These are phyloP conservation scores for Phytophthora boehmeriae DNA, from an alignment of 352 stramenopile species.

Conservation along the genomic window DNA sequence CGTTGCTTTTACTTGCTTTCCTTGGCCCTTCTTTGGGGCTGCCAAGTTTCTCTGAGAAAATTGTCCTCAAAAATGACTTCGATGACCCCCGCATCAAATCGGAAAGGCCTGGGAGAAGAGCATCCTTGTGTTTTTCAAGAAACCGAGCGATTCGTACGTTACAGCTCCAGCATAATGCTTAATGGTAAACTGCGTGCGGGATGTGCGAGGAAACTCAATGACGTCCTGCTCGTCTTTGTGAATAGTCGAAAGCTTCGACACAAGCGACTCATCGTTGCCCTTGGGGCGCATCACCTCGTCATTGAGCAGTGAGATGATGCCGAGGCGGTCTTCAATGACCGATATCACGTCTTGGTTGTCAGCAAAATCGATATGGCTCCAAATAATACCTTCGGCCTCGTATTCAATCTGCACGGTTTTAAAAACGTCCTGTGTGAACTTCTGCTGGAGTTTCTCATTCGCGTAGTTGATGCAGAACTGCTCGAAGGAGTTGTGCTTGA, in stretches of 20 bases:
- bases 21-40: conserved; percentile 15
- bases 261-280: conserved; percentile 83
- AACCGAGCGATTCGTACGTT: conserved; percentile 91
- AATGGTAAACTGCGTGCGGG: conserved; percentile 90
- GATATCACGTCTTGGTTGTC: conserved; percentile 91
- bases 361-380: conserved; percentile 93
- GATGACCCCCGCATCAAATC: conserved; percentile 75
- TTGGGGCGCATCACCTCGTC: conserved; percentile 90
- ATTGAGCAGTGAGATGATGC: conserved; percentile 90
- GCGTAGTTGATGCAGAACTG: conserved; percentile 94
- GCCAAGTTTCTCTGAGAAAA: conserved; percentile 55
- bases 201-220: conserved; percentile 82
- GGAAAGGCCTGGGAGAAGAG: conserved; percentile 93
- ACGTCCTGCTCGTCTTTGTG: conserved; percentile 80
- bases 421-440: conserved; percentile 92
- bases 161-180: conserved; percentile 95
- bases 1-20: conserved; percentile 27
- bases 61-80: conserved; percentile 57
- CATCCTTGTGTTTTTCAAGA: conserved; percentile 97
- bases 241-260: conserved; percentile 77
- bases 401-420: conserved; percentile 92
- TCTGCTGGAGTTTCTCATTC: conserved; percentile 93
- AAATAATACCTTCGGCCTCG: conserved; percentile 90
- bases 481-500: conserved; percentile 94
- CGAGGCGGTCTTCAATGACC: conserved; percentile 87